Base-by-base conservation (phyloP, 2,329 filamentous ascomycete species). In the Ilyonectria destructans region DNA sequence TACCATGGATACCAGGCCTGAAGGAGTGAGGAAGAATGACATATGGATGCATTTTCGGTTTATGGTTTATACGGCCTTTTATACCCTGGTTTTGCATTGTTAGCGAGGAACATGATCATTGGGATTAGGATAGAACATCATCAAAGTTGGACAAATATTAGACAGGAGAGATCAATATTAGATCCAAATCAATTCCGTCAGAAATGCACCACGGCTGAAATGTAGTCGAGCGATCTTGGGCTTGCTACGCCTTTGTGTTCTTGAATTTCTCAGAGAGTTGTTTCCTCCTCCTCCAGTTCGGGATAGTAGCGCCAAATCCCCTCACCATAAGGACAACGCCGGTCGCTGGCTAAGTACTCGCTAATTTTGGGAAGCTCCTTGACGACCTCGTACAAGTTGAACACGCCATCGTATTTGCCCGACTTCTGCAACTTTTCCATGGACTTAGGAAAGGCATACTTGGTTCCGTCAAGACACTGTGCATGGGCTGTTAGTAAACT, bases 261-360 rank as follows among this genome's bases (percentile, higher is more conserved):
- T n/a, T 43, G n/a, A 43, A 43, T 8, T 4, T 17, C 8, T 43
- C 8, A 26, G 26, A 26, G 26, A 26, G 23, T 5, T 21, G 4
- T 4, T 4, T 40, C 12, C 6, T 77, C 69, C 46, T 86, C 80
- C 49, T 95, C 93, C 58, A 96, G 79, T 82, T 95, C 93, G 2
- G 89, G 86, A 75, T 96, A 95, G 74, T 93, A 83, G 40, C 93
- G 85, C 77, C 90, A 96, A 49, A 96, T 87, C 1, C 93, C 92
- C 69, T 86, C 80, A 0, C 84, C 82, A 77, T 93, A 96, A 58
- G 85, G 79, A 75, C 87, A 77, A 46, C 92, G 85, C 69, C 90
- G 86, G 3, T 89, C 85, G 78, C 92, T 95, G 21, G 80, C 85
- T 58, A 96, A 79, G 77, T 96, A 96, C 49, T 84, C 87, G 81